These are phyloP conservation scores for Syzygium grande DNA, from an alignment of 345 rosid species.

Conservation along the genomic window DNA sequence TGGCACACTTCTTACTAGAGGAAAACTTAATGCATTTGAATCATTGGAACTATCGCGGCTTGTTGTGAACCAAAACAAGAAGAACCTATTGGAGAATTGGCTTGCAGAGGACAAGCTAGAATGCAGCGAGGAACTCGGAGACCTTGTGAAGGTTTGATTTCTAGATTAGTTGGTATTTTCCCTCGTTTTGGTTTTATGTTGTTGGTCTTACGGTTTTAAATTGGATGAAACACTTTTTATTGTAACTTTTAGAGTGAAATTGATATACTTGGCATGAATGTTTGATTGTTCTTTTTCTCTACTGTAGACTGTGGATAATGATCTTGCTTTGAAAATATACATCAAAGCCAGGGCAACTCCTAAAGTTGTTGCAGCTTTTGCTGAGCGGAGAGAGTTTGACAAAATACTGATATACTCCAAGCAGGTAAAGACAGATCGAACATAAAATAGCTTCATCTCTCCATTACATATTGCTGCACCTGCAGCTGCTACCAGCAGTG, in stretches of 20 bases:
- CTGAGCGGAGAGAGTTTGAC: slow-evolving; percentile 96
- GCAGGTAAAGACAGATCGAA: slow-evolving; percentile 41
- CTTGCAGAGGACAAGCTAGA: slow-evolving; percentile 97
- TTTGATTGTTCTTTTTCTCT: neutral
- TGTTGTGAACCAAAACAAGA: slow-evolving; percentile 96
- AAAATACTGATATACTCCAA: slow-evolving; percentile 87
- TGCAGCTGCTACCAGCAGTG: neutral
- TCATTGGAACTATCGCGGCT: slow-evolving; percentile 97
- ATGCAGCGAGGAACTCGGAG: slow-evolving; percentile 98
- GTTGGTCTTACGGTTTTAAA: neutral
- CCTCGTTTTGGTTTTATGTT: neutral
- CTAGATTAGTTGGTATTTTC: neutral
- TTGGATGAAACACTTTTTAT: neutral
- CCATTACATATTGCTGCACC: neutral
- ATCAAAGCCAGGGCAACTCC: slow-evolving; percentile 96
- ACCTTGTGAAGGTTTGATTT: slow-evolving; percentile 87
- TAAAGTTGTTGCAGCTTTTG: slow-evolving; percentile 99
- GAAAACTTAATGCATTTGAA: slow-evolving; percentile 96
- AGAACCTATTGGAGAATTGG: slow-evolving; percentile 96
- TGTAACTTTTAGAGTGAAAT: neutral
- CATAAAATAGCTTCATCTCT: neutral
- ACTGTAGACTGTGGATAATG: slow-evolving; percentile 94
- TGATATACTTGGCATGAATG: neutral
- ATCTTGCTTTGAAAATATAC: slow-evolving; percentile 91
- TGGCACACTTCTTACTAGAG: slow-evolving; percentile 89